Base-by-base conservation (phyloP, 2,329 filamentous ascomycete genomes). In the Parasarocladium wereldwijsianum region DNA sequence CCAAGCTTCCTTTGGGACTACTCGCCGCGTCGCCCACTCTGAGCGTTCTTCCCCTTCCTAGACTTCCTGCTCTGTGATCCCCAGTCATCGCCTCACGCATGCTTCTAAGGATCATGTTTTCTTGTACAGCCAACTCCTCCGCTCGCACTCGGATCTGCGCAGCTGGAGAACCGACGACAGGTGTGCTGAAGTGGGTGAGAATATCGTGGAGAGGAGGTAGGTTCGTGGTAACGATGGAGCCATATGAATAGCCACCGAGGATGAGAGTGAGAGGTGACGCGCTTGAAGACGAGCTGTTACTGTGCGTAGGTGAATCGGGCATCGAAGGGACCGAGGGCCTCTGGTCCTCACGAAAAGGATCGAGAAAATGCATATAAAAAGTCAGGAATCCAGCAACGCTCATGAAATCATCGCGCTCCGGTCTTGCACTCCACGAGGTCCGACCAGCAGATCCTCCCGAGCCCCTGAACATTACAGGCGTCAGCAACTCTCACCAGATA, bases 221-320 rank as follows among this genome's bases (percentile, higher is more conserved):
- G 34, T 77, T 72, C 1, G 69, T 73, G 3, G 83, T 74, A 22
- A 96, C 70, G 45, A 93, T 67, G 4, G 84, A 82, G 24, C 90
- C 90, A 50, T 94, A 94, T 0, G 85, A 93, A 50, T 94, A 94
- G 9, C 86, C 86, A 2, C 69, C 77, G 6, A 90, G 59, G 5
- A 93, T 43, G 3, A 75, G 45, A 17, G 20, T 6, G 27, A 60
- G 32, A 3, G 51, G 54, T 2, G 38, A 40, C 3, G 33, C 25
- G 2, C 24, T 16, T 7, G 28, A 17, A 9, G 15, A n/a, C n/a
- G 29, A 23, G 5, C 18, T 11, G 4, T 7, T 14, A 8, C 29
- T 14, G 5, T 26, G 18, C 2, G 24, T 12, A 10, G 24, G 5
- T n/a, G n/a, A n/a, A n/a, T n/a, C n/a, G n/a, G n/a, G n/a, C n/a